Evolutionary conservation across 2,329 filamentous ascomycete genomes (phyloP).

Genomic region (Aspergillus unguis): DNA sequence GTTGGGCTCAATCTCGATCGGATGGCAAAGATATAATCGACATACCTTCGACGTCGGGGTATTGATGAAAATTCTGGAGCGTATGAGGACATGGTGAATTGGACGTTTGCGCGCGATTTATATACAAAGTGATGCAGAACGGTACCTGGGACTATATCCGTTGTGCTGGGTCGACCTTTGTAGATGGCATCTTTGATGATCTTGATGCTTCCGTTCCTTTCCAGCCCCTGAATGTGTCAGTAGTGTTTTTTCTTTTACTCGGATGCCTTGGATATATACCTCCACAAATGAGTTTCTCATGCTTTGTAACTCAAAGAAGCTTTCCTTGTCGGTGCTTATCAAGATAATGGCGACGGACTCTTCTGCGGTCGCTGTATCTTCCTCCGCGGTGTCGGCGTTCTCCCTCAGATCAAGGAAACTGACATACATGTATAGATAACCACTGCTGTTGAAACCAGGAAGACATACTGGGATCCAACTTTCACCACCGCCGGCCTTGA

Average conservation of each 20-base stretch:
- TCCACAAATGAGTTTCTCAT: conserved; percentile 61
- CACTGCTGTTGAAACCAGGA: conserved; percentile 93
- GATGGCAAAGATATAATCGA: neutral
- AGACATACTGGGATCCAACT: conserved; percentile 97
- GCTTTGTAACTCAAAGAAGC: conserved; percentile 82
- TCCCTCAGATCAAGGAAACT: conserved; percentile 75
- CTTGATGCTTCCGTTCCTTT: conserved; percentile 70
- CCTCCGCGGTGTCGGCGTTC: conserved; percentile 42
- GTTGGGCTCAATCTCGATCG: neutral
- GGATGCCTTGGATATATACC: conserved; percentile 33
- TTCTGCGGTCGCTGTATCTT: conserved; percentile 50
- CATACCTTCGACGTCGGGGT: conserved; percentile 61
- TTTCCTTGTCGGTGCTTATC: conserved; percentile 88
- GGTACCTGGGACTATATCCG: conserved; percentile 75
- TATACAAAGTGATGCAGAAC: conserved; percentile 89
- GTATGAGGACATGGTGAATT: conserved; percentile 88
- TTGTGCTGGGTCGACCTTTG: conserved; percentile 66
- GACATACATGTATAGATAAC: conserved; percentile 98
- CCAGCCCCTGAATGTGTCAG: conserved; percentile 56
- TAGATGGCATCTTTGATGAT: conserved; percentile 70
- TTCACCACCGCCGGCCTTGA: conserved; percentile 89
- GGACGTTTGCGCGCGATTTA: conserved; percentile 90
- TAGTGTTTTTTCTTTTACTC: conserved; percentile 23
- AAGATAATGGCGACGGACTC: conserved; percentile 85
- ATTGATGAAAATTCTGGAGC: conserved; percentile 62